A percentile compares a stretch with the other conserved stretches of the same genome.
phyloP scores from a whole-genome alignment of 2,329 filamentous ascomycete genomes.

The Beauveria sp. region DNA sequence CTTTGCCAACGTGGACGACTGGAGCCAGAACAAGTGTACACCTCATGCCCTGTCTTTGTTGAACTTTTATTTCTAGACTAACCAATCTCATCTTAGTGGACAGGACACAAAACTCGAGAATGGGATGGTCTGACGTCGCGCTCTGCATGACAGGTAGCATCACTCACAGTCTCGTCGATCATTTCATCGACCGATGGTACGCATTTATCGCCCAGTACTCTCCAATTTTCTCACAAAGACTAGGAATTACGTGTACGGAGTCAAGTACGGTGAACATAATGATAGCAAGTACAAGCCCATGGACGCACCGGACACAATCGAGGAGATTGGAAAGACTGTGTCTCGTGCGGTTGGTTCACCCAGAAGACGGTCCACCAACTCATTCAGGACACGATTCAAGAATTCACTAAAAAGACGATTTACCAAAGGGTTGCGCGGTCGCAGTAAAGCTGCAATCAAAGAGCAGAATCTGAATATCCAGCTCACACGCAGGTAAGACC shows the following conservation, averaged over 20 bases:
- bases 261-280: conserved; percentile 59
- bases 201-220: conserved; percentile 8
- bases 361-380: conserved; percentile 32
- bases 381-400: no score
- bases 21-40: conserved; percentile 70
- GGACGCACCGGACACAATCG: background rate
- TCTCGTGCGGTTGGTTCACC: conserved; percentile 34
- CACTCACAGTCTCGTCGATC: conserved; percentile 64
- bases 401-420: conserved; percentile 35
- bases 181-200: conserved; percentile 77
- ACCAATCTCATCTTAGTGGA: conserved; percentile 44
- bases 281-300: conserved; percentile 15
- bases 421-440: conserved; percentile 30
- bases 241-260: conserved; percentile 74
- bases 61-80: background rate
- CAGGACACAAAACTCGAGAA: conserved; percentile 68
- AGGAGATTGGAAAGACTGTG: background rate
- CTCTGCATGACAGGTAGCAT: conserved; percentile 69
- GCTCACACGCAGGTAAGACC: conserved; percentile 39
- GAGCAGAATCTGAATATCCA: conserved; percentile 36
- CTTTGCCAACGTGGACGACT: conserved; percentile 69
- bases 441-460: conserved; percentile 23
- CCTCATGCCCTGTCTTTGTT: background rate
- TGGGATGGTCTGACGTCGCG: conserved; percentile 89
- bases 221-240: conserved; percentile 18